Evolutionary conservation across 2,329 filamentous ascomycete genomes (phyloP).

Genomic region (Acrocalymma vagum): DNA sequence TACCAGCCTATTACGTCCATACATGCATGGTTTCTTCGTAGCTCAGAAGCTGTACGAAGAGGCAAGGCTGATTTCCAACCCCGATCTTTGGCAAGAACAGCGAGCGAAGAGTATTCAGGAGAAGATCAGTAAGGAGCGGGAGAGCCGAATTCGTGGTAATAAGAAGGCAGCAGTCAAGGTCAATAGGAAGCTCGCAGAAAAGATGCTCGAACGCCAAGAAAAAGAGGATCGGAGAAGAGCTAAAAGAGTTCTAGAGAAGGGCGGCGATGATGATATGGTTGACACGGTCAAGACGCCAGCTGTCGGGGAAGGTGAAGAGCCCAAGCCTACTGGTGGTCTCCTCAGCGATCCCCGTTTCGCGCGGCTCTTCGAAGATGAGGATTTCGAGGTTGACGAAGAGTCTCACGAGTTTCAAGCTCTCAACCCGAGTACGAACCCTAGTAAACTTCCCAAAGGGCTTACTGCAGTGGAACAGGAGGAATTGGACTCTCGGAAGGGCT

Average conservation of each 20-base stretch:
- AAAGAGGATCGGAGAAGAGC: constrained; percentile 63
- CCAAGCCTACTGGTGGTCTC: constrained; percentile 61
- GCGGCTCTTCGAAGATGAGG: constrained; percentile 89
- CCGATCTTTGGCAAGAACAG: constrained; percentile 93
- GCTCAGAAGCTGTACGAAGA: constrained; percentile 95
- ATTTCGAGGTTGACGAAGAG: constrained; percentile 90
- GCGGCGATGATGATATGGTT: constrained; percentile 61
- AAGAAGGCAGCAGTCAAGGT: constrained; percentile 93
- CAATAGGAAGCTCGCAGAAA: constrained; percentile 77
- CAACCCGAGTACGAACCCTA: constrained; percentile 92
- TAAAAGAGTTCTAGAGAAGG: constrained; percentile 63
- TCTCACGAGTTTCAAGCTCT: constrained; percentile 86
- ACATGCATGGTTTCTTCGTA: constrained; percentile 99
- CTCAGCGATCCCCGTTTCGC: constrained; percentile 88
- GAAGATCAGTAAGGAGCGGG: constrained; percentile 96
- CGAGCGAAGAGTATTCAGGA: constrained; percentile 89
- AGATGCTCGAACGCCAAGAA: constrained; percentile 72
- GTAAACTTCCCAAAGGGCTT: constrained; percentile 62
- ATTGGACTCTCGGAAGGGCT: constrained; percentile 52
- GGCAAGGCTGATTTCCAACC: constrained; percentile 89
- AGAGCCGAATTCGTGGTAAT: constrained; percentile 89
- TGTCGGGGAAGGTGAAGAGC: constrained; percentile 19
- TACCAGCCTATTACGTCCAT: constrained; percentile 87
- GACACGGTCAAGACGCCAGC: constrained; percentile 33
- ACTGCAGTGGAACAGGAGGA: constrained; percentile 69